Evolutionary conservation across 202 grass and related monocot genomes (phyloP), one percentile per base, ranked within the genome.

Genomic region (Panicum virgatum): DNA sequence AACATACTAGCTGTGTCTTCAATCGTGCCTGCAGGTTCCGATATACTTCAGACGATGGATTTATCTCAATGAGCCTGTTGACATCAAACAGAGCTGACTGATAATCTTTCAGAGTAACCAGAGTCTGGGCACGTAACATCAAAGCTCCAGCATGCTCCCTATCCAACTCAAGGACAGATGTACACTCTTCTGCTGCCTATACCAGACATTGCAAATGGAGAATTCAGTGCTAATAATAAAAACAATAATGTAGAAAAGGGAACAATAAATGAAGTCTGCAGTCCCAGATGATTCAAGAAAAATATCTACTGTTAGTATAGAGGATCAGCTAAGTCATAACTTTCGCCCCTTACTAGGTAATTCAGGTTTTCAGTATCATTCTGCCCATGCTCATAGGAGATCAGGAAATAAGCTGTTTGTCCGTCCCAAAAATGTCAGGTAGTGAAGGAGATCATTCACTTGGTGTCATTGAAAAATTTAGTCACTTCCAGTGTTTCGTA

Each of bases 81-180:
- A 96, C 96, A 85, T 98, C 96, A 78, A 98, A 98, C 5, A 98
- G 90, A 69, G 96, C 96, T 5, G 96, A 98, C 56, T 96, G 96
- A 72, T 98, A 98, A 64, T 98, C 90, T 75, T 91, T 95, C 48
- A 95, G 73, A 32, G 92, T 98, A 34, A 98, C 96, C 37, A 98
- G 86, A 61, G 96, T 98, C 73, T 98, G 96, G 32, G 92, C 96
- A 56, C 96, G 90, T 38, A 98, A 77, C 96, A 98, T 98, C 15
- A 98, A 78, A 81, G 96, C 96, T 22, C 96, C 96, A 10, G 92
- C 85, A 57, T 98, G 92, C 42, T 93, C 84, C 22, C 83, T 92
- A 25, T 98, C 92, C 67, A 95, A 88, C 39, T 95, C 96, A 29
- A 96, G 96, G 61, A 98, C 96, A 84, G 92, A 90, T 40, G 96